These are phyloP conservation scores for Tylopilus intermedius DNA, from an alignment of 768 basidiomycete genomes.

Conservation along the genomic window DNA sequence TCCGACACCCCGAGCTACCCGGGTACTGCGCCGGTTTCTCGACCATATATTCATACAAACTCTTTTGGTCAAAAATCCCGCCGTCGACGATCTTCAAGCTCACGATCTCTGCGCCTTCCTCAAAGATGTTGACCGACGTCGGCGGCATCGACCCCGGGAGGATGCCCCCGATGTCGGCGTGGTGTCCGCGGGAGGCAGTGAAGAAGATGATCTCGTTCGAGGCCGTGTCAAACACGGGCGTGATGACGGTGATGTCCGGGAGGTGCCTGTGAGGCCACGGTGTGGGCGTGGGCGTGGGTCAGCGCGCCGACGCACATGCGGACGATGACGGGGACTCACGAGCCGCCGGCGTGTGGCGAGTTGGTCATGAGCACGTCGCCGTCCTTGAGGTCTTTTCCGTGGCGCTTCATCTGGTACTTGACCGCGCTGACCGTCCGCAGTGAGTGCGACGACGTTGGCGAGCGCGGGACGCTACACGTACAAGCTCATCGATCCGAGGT, in stretches of 20 bases:
- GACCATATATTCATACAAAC: conserved; percentile 75
- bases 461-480: conserved; percentile 36
- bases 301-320: not conserved
- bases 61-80: conserved; percentile 74
- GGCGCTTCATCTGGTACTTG: conserved; percentile 80
- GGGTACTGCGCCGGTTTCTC: conserved; percentile 77
- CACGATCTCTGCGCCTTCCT: conserved; percentile 89
- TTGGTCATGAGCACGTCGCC: conserved; percentile 95
- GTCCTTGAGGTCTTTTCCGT: conserved; percentile 67
- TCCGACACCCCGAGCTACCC: conserved; percentile 82
- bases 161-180: conserved; percentile 92
- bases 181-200: conserved; percentile 90
- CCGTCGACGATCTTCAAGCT: conserved; percentile 87
- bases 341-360: conserved; percentile 83
- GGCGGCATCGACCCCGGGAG: conserved; percentile 95
- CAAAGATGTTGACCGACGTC: conserved; percentile 82
- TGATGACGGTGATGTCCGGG: conserved; percentile 90
- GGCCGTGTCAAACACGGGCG: conserved; percentile 74
- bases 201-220: conserved; percentile 80
- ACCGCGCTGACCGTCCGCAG: conserved; percentile 54
- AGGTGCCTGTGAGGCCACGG: conserved; percentile 52
- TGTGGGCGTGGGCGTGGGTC: not conserved
- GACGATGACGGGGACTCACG: conserved; percentile 43
- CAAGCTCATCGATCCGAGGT: conserved; percentile 89
- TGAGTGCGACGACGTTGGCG: not conserved